Base-by-base conservation (phyloP, 2,329 filamentous ascomycete species). In the Anthostomella pinea region DNA sequence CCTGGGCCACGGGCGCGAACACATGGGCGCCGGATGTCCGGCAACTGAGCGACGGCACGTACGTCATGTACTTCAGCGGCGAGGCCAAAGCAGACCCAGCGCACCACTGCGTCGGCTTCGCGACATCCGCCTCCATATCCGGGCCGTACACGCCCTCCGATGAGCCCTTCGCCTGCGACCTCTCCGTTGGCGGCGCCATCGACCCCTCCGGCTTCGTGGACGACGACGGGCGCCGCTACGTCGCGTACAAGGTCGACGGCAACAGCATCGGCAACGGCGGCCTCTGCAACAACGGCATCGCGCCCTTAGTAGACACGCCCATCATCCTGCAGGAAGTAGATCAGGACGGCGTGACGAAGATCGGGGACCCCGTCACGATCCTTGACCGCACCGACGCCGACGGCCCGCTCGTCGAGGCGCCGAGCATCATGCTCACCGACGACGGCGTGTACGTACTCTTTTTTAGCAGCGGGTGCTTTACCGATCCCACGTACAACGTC, bases 161-260 rank as follows among this genome's bases (percentile, higher is more conserved):
- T 3, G 49, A 59, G 7, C 72, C 77, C 1, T 63, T 81, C 21
- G 69, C 69, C 13, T 83, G 80, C 47, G 69, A 71, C 1, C 51
- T 69, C 1, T 62, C 64, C 5, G 52, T 66, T 34, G 79, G 80
- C 14, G 80, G 80, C 21, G 72, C 78, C 13, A 84, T 85, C 49
- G 81, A 85, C 50, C 65, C 80, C 0, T 65, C 74, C 0, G 77
- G 75, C 3, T 84, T 82, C 58, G 50, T 61, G 8, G 80, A 85
- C 51, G 54, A 56, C 8, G 68, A 71, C 27, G 74, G 73, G 19
- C 67, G 57, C 20, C 68, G 71, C 5, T 85, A 81, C 52, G 67
- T 85, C 5, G 61, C 75, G 8, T 85, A 81, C 64, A 85, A 85
- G 57, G 65, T 83, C 17, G 81, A 85, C 56, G 80, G 80, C 23